Conservation (phyloP, 2,329 filamentous ascomycete genomes). For the Aspergillus eucalypticola region DNA sequence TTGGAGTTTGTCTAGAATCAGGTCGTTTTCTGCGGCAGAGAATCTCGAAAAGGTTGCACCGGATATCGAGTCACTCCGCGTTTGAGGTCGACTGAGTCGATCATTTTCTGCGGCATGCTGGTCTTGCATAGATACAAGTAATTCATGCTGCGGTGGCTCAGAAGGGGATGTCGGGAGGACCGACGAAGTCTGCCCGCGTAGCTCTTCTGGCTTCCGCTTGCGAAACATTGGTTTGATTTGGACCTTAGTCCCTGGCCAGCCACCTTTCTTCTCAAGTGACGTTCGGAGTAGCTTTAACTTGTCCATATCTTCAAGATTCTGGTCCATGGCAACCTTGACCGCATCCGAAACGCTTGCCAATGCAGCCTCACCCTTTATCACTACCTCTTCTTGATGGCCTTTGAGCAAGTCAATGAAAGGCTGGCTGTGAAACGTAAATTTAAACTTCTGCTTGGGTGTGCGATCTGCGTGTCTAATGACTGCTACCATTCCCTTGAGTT, state of each 20-base stretch:
- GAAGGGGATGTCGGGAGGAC: conserved; percentile 14
- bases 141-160: conserved; percentile 22
- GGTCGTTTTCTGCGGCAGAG: conserved; percentile 86
- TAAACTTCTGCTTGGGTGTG: conserved; percentile 98
- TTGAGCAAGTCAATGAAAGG: conserved; percentile 94
- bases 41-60: conserved; percentile 91
- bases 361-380: conserved; percentile 88
- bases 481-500: conserved; percentile 94
- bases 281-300: conserved; percentile 87
- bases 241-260: conserved; percentile 94
- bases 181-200: conserved; percentile 30
- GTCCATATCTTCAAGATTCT: conserved; percentile 77
- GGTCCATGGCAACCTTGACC: conserved; percentile 74
- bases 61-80: conserved; percentile 79
- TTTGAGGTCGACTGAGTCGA: conserved; percentile 51
- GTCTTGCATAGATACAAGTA: conserved; percentile 21
- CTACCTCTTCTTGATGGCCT: conserved; percentile 92
- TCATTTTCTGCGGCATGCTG: conserved; percentile 29
- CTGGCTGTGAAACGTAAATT: conserved; percentile 96
- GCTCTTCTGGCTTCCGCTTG: conserved; percentile 72
- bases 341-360: conserved; percentile 85
- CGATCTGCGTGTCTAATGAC: conserved; percentile 96
- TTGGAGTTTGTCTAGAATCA: conserved; percentile 93
- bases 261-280: conserved; percentile 86
- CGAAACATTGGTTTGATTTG: conserved; percentile 99